Evolutionary conservation across 2,329 filamentous ascomycete genomes (phyloP).

Genomic region (Periconia sp.): DNA sequence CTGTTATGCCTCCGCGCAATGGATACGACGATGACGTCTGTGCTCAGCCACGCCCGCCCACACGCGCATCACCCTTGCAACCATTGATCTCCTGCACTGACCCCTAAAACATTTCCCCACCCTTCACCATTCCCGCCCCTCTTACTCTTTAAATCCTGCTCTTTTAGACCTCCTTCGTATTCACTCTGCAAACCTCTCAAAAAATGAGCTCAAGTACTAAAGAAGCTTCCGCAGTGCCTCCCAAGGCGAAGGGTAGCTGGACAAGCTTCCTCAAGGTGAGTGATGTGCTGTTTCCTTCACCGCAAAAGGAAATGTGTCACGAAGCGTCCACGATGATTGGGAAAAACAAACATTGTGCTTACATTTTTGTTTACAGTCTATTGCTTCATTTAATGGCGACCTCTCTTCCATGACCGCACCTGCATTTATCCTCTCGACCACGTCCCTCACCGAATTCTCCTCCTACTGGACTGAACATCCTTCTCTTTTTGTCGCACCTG

Average conservation of each 20-base stretch:
- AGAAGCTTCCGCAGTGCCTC: slow-evolving; percentile 51
- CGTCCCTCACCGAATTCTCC: slow-evolving; percentile 59
- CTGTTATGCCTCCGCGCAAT: not conserved
- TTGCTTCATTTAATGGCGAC: slow-evolving; percentile 59
- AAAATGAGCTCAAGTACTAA: slow-evolving; percentile 29
- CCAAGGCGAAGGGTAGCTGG: slow-evolving; percentile 51
- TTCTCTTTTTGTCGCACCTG: slow-evolving; percentile 75
- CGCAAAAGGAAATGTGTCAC: not conserved
- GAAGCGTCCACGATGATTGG: not conserved
- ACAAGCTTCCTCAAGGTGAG: slow-evolving; percentile 52
- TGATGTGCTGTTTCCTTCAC: not conserved
- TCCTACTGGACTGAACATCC: slow-evolving; percentile 61
- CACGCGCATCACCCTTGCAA: not conserved
- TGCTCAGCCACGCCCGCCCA: slow-evolving; percentile 9
- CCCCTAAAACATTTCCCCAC: not conserved
- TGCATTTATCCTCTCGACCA: slow-evolving; percentile 58
- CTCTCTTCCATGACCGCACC: slow-evolving; percentile 59
- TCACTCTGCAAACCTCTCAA: not conserved
- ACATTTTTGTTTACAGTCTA: slow-evolving; percentile 41
- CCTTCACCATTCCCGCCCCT: not conserved
- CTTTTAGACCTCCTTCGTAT: not conserved
- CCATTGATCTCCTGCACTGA: not conserved
- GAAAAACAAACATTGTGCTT: not conserved
- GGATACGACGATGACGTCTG: slow-evolving; percentile 9
- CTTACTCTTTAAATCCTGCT: not conserved